Conservation (phyloP, 164 flowering plant genomes). For the Dillenia suffruticosa region DNA sequence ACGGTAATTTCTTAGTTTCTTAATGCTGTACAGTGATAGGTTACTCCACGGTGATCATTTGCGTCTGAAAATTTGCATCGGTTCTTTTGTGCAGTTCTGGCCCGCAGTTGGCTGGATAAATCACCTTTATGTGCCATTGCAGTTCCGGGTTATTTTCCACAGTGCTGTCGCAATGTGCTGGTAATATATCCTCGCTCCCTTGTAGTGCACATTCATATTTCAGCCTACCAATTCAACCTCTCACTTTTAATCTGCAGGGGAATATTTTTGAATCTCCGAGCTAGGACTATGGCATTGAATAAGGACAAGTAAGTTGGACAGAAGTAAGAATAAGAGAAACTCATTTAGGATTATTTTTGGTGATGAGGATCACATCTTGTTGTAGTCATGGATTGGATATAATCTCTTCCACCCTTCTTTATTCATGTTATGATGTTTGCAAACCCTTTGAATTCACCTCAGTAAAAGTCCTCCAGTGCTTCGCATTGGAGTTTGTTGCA, state of each 20-base stretch:
- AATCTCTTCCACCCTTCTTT: too few relatives aligned
- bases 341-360: too few relatives aligned
- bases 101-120: conserved; percentile 87
- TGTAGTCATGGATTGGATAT: too few relatives aligned
- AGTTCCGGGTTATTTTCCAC: conserved; percentile 81
- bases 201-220: not conserved
- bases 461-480: too few relatives aligned
- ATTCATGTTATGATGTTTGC: too few relatives aligned
- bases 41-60: not conserved
- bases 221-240: not conserved
- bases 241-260: conserved; percentile 45
- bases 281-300: conserved; percentile 42
- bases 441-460: too few relatives aligned
- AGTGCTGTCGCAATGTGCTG: conserved; percentile 78
- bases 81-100: conserved; percentile 67
- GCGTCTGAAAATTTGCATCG: not conserved
- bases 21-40: too few relatives aligned
- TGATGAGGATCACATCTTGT: too few relatives aligned
- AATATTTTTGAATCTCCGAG: conserved; percentile 72
- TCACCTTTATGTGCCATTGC: conserved; percentile 76
- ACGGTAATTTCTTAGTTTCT: conserved; percentile 38
- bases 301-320: conserved; percentile 11
- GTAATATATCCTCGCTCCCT: conserved; percentile 26
- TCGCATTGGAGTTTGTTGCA: too few relatives aligned
- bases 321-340: too few relatives aligned